These are phyloP conservation scores for Begonia peltatifolia DNA, from an alignment of 306 rosid genomes.

Conservation along the genomic window DNA sequence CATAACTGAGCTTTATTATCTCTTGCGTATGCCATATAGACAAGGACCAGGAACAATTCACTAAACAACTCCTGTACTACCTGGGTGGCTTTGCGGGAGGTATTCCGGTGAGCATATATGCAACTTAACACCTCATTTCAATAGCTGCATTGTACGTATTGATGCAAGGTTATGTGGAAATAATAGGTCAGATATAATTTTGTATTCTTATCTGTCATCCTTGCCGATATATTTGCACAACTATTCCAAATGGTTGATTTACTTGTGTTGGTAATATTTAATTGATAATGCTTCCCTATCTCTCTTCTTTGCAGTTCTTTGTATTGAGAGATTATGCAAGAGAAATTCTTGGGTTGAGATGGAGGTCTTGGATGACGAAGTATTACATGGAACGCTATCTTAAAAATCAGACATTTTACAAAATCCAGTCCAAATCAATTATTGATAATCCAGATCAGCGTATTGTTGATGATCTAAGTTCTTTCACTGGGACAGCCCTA, in stretches of 20 bases:
- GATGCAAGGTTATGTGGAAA: too few relatives aligned
- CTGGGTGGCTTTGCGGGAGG: slow-evolving; percentile 86
- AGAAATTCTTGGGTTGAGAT: slow-evolving; percentile 80
- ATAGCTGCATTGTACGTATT: too few relatives aligned
- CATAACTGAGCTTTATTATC: slow-evolving; percentile 5
- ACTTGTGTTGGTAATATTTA: too few relatives aligned
- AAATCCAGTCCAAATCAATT: slow-evolving; percentile 85
- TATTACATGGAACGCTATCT: slow-evolving; percentile 85
- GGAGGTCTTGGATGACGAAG: slow-evolving; percentile 99
- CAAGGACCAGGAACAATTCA: slow-evolving; percentile 92
- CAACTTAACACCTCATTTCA: not conserved
- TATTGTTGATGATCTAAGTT: slow-evolving; percentile 85
- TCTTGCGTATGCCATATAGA: slow-evolving; percentile 22
- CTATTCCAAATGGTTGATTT: too few relatives aligned
- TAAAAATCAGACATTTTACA: slow-evolving; percentile 71
- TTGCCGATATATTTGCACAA: too few relatives aligned
- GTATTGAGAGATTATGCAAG: slow-evolving; percentile 86
- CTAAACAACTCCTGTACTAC: slow-evolving; percentile 82
- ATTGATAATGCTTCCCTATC: slow-evolving; percentile 8
- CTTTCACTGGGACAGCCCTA: slow-evolving; percentile 82
- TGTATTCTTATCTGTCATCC: too few relatives aligned
- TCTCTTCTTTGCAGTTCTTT: slow-evolving; percentile 45
- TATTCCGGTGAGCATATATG: slow-evolving; percentile 98
- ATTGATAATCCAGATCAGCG: slow-evolving; percentile 96
- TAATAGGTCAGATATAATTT: too few relatives aligned